Evolutionary conservation across 306 rosid genomes (phyloP).

Genomic region (Vachellia pachyceras): DNA sequence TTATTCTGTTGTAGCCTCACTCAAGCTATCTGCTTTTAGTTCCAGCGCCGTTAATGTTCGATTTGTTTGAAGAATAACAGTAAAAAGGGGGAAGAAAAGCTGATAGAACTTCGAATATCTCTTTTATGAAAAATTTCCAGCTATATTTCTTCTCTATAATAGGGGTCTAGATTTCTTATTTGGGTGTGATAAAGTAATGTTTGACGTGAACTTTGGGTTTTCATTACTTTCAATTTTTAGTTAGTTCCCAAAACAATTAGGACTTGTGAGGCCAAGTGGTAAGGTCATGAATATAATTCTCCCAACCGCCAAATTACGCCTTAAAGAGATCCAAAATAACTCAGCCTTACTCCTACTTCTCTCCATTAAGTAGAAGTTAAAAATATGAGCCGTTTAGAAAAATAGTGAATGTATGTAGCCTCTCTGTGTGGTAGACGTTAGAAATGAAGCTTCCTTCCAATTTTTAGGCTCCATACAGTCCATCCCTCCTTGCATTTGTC

Average conservation of each 20-base stretch:
- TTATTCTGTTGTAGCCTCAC: not conserved
- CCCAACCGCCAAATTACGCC: not conserved
- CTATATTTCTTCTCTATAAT: not conserved
- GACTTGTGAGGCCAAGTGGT: not conserved
- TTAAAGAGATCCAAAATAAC: not conserved
- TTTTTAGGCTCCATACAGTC: not conserved
- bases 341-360: not conserved
- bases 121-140: not conserved
- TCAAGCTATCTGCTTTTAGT: not conserved
- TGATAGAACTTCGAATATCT: not conserved
- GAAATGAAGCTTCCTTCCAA: not conserved
- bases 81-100: not conserved
- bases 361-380: not conserved
- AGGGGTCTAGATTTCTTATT: not conserved
- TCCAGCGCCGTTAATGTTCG: not conserved
- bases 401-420: not conserved
- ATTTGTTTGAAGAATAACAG: not conserved
- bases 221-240: not conserved
- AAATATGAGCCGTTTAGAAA: not conserved
- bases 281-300: not conserved
- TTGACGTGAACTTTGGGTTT: not conserved
- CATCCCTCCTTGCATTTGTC: not conserved
- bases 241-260: not conserved
- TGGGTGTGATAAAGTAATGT: not conserved
- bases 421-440: not conserved